These are phyloP conservation scores for Pseudogymnoascus sp. DNA, from an alignment of 2,329 filamentous ascomycete species.

Conservation along the genomic window DNA sequence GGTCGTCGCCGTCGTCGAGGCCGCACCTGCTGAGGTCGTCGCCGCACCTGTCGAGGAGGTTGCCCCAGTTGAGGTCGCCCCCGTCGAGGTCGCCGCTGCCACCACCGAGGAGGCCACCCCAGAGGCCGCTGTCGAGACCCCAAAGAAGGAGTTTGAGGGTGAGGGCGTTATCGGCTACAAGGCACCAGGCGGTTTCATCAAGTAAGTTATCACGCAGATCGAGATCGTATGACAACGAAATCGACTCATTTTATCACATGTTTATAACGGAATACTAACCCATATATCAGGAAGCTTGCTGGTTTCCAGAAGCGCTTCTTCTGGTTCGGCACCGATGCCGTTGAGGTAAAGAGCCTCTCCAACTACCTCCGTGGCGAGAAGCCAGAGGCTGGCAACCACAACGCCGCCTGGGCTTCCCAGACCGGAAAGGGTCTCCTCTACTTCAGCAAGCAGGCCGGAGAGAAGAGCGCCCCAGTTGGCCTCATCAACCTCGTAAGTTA, in stretches of 20 bases:
- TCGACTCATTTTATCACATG: background rate
- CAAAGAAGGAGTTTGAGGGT: slow-evolving; percentile 60
- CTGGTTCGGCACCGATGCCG: slow-evolving; percentile 67
- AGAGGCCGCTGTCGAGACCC: slow-evolving; percentile 31
- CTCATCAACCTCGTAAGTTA: slow-evolving; percentile 74
- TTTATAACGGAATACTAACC: slow-evolving; percentile 10
- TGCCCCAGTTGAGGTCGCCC: slow-evolving; percentile 28
- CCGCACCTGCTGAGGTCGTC: slow-evolving; percentile 23
- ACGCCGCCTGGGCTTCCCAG: slow-evolving; percentile 81
- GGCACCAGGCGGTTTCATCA: slow-evolving; percentile 68
- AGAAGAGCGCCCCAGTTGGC: slow-evolving; percentile 72
- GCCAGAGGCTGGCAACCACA: slow-evolving; percentile 66
- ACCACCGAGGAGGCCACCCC: slow-evolving; percentile 28
- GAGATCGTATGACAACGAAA: background rate
- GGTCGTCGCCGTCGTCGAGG: slow-evolving; percentile 29
- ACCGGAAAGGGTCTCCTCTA: slow-evolving; percentile 94
- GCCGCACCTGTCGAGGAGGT: slow-evolving; percentile 30
- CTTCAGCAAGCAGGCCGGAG: slow-evolving; percentile 65
- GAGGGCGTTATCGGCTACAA: slow-evolving; percentile 88
- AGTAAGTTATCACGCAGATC: slow-evolving; percentile 49
- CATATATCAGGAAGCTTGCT: slow-evolving; percentile 54
- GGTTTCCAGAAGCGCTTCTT: slow-evolving; percentile 88
- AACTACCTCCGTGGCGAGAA: slow-evolving; percentile 85
- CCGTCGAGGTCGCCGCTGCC: slow-evolving; percentile 29
- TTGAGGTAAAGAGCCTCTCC: slow-evolving; percentile 65